These are phyloP conservation scores for Plicaturopsis crispa DNA, from an alignment of 768 basidiomycete genomes.

Conservation along the genomic window DNA sequence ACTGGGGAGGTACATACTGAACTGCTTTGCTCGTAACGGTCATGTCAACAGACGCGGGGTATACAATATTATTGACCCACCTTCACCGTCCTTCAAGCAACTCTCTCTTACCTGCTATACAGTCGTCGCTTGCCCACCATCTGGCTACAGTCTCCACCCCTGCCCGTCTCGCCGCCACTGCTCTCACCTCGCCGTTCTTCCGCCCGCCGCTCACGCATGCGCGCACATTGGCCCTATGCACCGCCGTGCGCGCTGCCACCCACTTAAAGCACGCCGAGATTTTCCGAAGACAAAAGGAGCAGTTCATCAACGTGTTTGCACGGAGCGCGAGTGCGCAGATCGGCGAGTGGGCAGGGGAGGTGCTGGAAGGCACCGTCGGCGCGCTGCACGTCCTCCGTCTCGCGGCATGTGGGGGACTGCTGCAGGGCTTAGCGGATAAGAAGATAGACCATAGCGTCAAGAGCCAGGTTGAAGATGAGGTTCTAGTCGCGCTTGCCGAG, in stretches of 20 bases:
- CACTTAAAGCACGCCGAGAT: neutral
- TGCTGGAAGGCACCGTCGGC: neutral
- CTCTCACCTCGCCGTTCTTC: conserved; percentile 22
- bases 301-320: neutral
- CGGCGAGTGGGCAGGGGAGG: neutral
- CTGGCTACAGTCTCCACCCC: conserved; percentile 20
- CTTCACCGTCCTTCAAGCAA: conserved; percentile 17
- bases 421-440: neutral
- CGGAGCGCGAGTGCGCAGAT: neutral
- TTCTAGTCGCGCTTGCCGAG: neutral
- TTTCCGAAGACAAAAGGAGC: neutral
- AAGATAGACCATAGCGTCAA: neutral
- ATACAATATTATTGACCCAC: conserved; percentile 16
- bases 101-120: conserved; percentile 14
- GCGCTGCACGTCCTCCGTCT: neutral
- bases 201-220: conserved; percentile 8
- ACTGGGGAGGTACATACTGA: too few species aligned
- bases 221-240: neutral
- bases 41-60: conserved; percentile 13
- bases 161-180: conserved; percentile 23
- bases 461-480: neutral
- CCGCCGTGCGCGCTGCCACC: neutral
- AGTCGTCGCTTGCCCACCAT: conserved; percentile 19
- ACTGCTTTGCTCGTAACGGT: too few species aligned
- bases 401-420: neutral